These are phyloP conservation scores for Bipolaris sorokiniana DNA, from an alignment of 2,329 filamentous ascomycete genomes.

Conservation along the genomic window DNA sequence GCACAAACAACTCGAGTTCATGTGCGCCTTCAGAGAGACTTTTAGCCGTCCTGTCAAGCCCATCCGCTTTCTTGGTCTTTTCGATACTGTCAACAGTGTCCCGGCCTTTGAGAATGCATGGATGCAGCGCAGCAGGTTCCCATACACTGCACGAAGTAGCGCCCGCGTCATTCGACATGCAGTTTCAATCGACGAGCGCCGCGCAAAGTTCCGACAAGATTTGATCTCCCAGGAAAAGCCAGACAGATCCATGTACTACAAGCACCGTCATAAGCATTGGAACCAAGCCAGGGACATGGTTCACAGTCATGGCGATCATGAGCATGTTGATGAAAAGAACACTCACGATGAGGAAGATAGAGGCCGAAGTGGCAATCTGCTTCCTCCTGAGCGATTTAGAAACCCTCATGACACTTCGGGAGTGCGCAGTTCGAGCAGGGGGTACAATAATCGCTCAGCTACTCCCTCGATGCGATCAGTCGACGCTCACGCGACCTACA, in stretches of 20 bases:
- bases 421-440: constrained; percentile 41
- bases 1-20: constrained; percentile 72
- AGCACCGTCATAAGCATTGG: constrained; percentile 33
- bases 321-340: constrained; percentile 20
- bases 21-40: constrained; percentile 81
- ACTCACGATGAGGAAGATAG: constrained; percentile 14
- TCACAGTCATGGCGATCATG: constrained; percentile 21
- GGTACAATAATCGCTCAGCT: constrained; percentile 20
- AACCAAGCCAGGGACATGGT: constrained; percentile 21
- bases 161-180: constrained; percentile 70
- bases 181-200: constrained; percentile 72
- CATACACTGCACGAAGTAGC: constrained; percentile 65
- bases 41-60: constrained; percentile 77
- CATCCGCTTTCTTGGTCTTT: constrained; percentile 78
- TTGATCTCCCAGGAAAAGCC: constrained; percentile 60
- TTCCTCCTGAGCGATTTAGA: constrained; percentile 39
- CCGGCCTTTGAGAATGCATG: constrained; percentile 75
- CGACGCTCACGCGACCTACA: constrained; percentile 30
- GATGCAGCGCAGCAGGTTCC: constrained; percentile 80
- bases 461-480: constrained; percentile 43
- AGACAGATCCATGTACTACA: constrained; percentile 35
- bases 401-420: constrained; percentile 45
- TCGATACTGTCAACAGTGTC: constrained; percentile 83
- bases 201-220: constrained; percentile 75
- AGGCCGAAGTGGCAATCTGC: constrained; percentile 34